phyloP scores from a whole-genome alignment of 176 grass and related monocot species.

The Puya raimondii region DNA sequence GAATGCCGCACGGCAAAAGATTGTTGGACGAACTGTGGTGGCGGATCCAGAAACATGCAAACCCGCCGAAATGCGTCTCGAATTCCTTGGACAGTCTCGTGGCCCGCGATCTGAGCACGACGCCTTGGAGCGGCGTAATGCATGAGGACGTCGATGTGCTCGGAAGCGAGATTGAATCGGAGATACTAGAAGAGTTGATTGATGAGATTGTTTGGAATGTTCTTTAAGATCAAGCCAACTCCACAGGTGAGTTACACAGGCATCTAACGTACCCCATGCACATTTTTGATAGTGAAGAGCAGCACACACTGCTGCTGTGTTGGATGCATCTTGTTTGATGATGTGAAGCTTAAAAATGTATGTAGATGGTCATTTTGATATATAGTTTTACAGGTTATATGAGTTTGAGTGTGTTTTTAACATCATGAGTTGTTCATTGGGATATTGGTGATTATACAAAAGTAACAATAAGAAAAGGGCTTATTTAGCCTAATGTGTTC shows the following conservation, averaged over 20 bases:
- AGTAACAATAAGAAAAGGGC: too few relatives aligned
- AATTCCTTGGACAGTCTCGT: slow-evolving; percentile 52
- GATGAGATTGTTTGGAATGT: slow-evolving; percentile 68
- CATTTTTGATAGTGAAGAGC: neutral
- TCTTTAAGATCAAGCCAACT: slow-evolving; percentile 54
- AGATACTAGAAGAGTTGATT: slow-evolving; percentile 57
- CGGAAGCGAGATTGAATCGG: slow-evolving; percentile 40
- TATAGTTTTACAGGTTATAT: too few relatives aligned
- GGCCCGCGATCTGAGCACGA: slow-evolving; percentile 45
- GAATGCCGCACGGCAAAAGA: slow-evolving; percentile 25
- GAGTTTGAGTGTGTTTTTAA: too few relatives aligned
- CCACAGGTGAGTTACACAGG: neutral
- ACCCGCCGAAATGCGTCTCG: slow-evolving; percentile 9
- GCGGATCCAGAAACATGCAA: slow-evolving; percentile 22
- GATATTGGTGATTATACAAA: too few relatives aligned
- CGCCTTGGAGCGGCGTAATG: slow-evolving; percentile 44
- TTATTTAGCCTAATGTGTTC: too few relatives aligned
- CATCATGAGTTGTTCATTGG: too few relatives aligned
- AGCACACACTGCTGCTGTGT: too few relatives aligned
- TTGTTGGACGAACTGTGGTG: slow-evolving; percentile 47
- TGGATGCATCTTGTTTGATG: too few relatives aligned
- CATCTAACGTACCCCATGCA: neutral
- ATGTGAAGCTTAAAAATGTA: too few relatives aligned
- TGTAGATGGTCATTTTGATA: too few relatives aligned
- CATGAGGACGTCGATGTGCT: slow-evolving; percentile 38